Percentiles rank a stretch among this genome's conserved stretches.
phyloP scores from a whole-genome alignment of 805 yeast species.

The Yamadazyma nakazawae region DNA sequence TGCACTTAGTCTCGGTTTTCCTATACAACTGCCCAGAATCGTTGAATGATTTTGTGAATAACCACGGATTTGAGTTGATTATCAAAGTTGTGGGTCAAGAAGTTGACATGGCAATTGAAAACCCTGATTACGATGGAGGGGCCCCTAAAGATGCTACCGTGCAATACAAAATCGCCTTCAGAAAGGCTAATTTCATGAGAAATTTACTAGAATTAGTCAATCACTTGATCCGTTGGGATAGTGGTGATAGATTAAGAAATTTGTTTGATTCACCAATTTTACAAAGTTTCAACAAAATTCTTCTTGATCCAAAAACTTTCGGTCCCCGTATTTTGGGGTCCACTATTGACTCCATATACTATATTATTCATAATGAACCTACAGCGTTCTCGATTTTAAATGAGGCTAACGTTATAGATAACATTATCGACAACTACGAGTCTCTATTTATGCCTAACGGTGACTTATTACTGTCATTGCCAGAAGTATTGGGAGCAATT shows the following conservation, averaged over 20 bases:
- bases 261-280: conserved; percentile 83
- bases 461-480: conserved; percentile 57
- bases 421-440: conserved; percentile 57
- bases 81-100: conserved; percentile 62
- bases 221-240: conserved; percentile 64
- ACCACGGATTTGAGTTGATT: conserved; percentile 62
- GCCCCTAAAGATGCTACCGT: conserved; percentile 52
- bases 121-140: conserved; percentile 57
- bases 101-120: conserved; percentile 57
- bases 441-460: conserved; percentile 54
- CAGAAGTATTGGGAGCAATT: conserved; percentile 79
- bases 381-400: conserved; percentile 77
- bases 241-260: conserved; percentile 81
- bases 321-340: conserved; percentile 64
- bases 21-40: conserved; percentile 45
- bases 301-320: conserved; percentile 55
- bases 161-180: conserved; percentile 50
- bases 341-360: conserved; percentile 60
- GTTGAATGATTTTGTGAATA: conserved; percentile 59
- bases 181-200: conserved; percentile 50
- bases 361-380: conserved; percentile 85
- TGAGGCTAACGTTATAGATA: conserved; percentile 72
- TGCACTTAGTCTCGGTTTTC: conserved; percentile 51
- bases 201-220: conserved; percentile 61
- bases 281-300: conserved; percentile 53